Evolutionary conservation across 2,329 filamentous ascomycete species (phyloP), one percentile per base, ranked within the genome.

Genomic region (Fusarium abutilonis): DNA sequence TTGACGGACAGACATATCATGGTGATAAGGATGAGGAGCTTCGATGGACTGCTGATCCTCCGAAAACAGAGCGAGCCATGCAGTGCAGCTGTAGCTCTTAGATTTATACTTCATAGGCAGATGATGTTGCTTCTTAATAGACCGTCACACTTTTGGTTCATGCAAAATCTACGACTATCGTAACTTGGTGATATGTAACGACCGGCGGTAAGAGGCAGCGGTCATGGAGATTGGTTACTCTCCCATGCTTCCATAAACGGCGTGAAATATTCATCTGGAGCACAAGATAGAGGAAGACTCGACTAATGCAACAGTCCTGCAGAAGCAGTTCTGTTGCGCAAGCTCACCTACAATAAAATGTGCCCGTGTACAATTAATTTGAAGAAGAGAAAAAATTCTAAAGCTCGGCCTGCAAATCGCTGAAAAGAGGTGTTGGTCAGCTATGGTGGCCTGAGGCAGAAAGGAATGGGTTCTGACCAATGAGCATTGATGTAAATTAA

Each of bases 1-100:
- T 83, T 39, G 76, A 83, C 4, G 77, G 80, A 41, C 71, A 82
- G 69, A 76, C 77, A 63, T 80, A 84, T 80, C 66, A 80, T 55
- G 84, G 86, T 53, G 80, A 95, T 63, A 79, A 78, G 48, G 86
- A 87, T 14, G 91, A 97, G 73, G 94, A 97, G 75, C 82, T 88
- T 67, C 82, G 93, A 62, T 96, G 92, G 81, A 92, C 89, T 67
- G 89, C 91, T 3, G 93, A 97, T 77, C 92, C 96, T 51, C 94
- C 94, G 1, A 87, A 84, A 73, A 82, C 82, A 41, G 87, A 88
- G 76, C 85, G 92, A 66, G 91, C 90, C 31, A 87, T 97, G 85
- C 94, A 97, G 80, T 98, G 95, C 75, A 96, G 92, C 74, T 99
- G 95, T 77, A 97, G 92, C 74, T 97, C 94, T 21, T 96, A 80